Evolutionary conservation across 148 eudicot species (phyloP).

Genomic region (Rhododendron griersonianum): DNA sequence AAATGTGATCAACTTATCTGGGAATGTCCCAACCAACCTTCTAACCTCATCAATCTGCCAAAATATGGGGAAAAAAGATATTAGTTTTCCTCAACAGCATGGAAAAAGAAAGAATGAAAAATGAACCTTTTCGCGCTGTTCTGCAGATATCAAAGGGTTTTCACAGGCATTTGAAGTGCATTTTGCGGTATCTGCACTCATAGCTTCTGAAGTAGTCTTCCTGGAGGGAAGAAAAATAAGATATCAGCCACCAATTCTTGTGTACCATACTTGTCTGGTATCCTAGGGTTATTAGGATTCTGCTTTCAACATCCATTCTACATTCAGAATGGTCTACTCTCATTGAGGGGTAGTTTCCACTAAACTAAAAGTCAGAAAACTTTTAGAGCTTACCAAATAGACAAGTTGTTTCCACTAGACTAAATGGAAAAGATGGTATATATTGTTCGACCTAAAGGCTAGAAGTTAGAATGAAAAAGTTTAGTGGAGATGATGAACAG

Average conservation of each 20-base stretch:
- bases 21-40: conserved; percentile 41
- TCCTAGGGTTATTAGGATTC: background rate
- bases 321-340: background rate
- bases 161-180: conserved; percentile 30
- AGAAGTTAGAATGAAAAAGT: too few relatives aligned
- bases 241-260: background rate
- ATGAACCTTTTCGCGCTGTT: conserved; percentile 45
- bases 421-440: too few relatives aligned
- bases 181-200: conserved; percentile 38
- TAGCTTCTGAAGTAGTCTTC: conserved; percentile 19
- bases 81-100: background rate
- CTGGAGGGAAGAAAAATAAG: background rate
- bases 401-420: too few relatives aligned
- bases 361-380: too few relatives aligned
- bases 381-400: too few relatives aligned
- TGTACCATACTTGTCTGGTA: background rate
- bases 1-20: conserved; percentile 51
- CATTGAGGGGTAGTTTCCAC: background rate
- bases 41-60: conserved; percentile 74
- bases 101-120: background rate
- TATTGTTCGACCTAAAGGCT: too few relatives aligned
- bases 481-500: too few relatives aligned
- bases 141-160: conserved; percentile 30
- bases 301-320: background rate
- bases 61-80: background rate